Conservation (phyloP, 108 stramenopile species). For the Stephanodiscus triporus region DNA sequence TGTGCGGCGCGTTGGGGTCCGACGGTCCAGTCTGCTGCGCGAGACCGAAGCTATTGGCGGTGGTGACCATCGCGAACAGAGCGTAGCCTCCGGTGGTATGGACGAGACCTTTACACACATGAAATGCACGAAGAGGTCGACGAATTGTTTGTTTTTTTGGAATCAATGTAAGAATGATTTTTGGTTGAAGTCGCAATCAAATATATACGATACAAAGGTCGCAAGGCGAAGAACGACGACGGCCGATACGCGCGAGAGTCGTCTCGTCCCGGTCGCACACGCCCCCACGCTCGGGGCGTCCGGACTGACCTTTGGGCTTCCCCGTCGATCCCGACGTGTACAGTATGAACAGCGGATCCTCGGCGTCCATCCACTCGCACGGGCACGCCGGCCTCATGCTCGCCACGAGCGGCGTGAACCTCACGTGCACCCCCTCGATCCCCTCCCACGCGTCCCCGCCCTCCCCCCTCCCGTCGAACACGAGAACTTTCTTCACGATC, state of each 20-base stretch:
- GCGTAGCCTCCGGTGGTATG: constrained; percentile 97
- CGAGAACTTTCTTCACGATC: constrained; percentile 63
- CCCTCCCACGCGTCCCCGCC: constrained; percentile 46
- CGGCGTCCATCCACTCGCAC: constrained; percentile 83
- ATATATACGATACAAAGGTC: too few species aligned
- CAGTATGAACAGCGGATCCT: constrained; percentile 96
- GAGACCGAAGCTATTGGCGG: constrained; percentile 81
- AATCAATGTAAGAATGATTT: neutral
- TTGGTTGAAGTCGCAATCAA: too few species aligned
- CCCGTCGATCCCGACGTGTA: constrained; percentile 98
- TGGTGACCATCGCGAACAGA: constrained; percentile 87
- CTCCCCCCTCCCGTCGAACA: constrained; percentile 45
- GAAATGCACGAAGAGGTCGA: too few species aligned
- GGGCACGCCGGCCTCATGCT: constrained; percentile 74
- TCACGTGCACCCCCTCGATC: constrained; percentile 58
- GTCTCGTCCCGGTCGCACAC: too few species aligned
- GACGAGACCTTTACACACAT: constrained; percentile 56
- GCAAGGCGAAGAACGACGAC: too few species aligned
- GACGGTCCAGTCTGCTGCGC: constrained; percentile 43
- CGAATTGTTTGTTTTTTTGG: neutral
- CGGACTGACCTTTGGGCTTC: constrained; percentile 80
- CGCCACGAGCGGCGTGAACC: constrained; percentile 55
- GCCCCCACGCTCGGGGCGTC: neutral
- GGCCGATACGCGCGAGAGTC: too few species aligned
- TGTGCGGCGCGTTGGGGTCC: constrained; percentile 19